Evolutionary conservation across 148 eudicot genomes (phyloP), one percentile per base, ranked within the genome.

Genomic region (Camellia granthamiana): DNA sequence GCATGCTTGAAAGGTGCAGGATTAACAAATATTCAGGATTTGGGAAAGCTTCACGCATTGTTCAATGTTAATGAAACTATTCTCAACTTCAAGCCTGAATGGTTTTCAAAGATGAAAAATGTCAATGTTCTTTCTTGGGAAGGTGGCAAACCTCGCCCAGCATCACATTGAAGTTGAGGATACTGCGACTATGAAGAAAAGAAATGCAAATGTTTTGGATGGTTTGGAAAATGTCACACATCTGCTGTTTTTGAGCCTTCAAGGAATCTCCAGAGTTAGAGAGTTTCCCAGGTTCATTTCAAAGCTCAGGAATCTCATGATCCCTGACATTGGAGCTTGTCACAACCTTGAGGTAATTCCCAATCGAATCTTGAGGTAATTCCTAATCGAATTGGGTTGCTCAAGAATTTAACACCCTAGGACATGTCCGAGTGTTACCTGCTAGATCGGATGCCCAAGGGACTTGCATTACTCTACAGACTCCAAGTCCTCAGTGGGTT

Each of bases 341-440:
- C 87, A 86, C 55, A 86, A 82, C 78, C 86, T 90, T 18, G 89
- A 87, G 79, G 69, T 3, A 38, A 76, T 90, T 38, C 90, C 90
- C 0, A 42, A 82, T n/a, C 72, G 43, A 2, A 89, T 89, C n/a
- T n/a, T n/a, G n/a, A n/a, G n/a, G n/a, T n/a, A 38, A 76, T 90
- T 38, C 90, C 90, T 0, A 42, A 82, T n/a, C 72, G 43, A 2
- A 89, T 89, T 52, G 84, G 85, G 41, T 55, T 43, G n/a, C 90
- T 90, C 60, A 82, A 78, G 83, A 86, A 76, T 71, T 78, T 89
- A 71, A 86, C 86, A 5, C 91, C 83, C 71, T 83, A 87, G 83
- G 93, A 90, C 55, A 75, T 90, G 66, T 87, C 93, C 0, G 86
- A 87, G 72, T 90, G 93, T 74, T 83, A 84, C 77, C 81, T 89